Conservation (phyloP, 179 eudicot species). For the Monotropa hypopitys region DNA sequence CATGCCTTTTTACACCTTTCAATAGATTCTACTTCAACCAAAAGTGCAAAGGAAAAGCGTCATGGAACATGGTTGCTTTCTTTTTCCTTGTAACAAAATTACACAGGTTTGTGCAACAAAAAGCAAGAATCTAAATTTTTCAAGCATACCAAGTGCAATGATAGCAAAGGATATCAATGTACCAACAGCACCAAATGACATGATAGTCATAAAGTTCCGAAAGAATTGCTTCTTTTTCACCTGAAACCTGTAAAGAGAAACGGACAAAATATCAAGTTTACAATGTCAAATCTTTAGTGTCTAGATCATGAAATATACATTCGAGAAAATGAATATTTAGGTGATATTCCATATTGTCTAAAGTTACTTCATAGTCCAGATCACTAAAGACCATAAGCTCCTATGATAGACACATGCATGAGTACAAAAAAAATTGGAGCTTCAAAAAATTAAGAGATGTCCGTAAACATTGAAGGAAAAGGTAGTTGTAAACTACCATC, state of each 20-base stretch:
- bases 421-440: background rate
- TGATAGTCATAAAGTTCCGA: slow-evolving; percentile 53
- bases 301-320: background rate
- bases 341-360: background rate
- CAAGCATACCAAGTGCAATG: slow-evolving; percentile 39
- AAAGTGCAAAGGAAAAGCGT: background rate
- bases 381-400: background rate
- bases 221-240: slow-evolving; percentile 71
- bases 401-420: background rate
- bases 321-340: background rate
- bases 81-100: background rate
- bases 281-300: background rate
- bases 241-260: slow-evolving; percentile 39
- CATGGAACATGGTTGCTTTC: background rate
- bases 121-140: background rate
- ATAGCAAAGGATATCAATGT: slow-evolving; percentile 49
- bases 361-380: background rate
- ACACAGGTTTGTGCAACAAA: background rate
- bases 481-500: background rate
- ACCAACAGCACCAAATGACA: slow-evolving; percentile 52
- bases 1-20: background rate
- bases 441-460: background rate
- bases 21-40: background rate
- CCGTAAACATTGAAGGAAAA: background rate
- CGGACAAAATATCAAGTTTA: background rate